A percentile compares a stretch with the other conserved stretches of the same genome.
These are phyloP conservation scores for Quercus ilex DNA, from an alignment of 306 rosid genomes.

Conservation along the genomic window DNA sequence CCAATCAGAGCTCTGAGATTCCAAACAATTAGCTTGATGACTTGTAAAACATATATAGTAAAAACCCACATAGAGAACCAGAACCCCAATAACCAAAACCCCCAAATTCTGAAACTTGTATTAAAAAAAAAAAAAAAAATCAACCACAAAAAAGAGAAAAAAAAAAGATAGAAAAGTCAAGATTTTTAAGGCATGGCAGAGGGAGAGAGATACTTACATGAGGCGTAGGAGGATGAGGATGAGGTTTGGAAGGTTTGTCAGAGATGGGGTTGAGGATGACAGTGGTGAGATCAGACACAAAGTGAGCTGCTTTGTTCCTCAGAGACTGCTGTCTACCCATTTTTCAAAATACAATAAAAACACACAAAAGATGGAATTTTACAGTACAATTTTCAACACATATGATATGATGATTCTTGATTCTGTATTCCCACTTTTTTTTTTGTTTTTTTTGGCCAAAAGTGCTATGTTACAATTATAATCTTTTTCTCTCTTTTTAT, in stretches of 20 bases:
- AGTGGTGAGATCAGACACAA: conserved; percentile 86
- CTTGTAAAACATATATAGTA: too few relatives aligned
- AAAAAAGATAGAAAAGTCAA: background rate
- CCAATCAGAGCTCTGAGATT: background rate
- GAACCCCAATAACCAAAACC: too few relatives aligned
- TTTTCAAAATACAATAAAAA: background rate
- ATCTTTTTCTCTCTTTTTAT: background rate
- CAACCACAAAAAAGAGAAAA: background rate
- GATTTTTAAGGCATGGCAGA: background rate
- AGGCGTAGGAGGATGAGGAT: background rate
- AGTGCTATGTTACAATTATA: background rate
- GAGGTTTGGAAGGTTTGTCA: conserved; percentile 55
- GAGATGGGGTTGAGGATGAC: conserved; percentile 85
- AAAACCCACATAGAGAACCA: too few relatives aligned
- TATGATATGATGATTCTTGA: background rate
- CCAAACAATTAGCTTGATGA: too few relatives aligned
- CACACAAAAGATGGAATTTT: background rate
- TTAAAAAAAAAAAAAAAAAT: background rate
- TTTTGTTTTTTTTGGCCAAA: background rate
- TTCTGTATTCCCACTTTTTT: background rate
- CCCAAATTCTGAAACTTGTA: background rate
- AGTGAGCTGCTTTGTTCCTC: conserved; percentile 69
- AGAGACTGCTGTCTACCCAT: conserved; percentile 81
- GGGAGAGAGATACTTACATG: conserved; percentile 45
- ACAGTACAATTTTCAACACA: background rate